Evolutionary conservation across 1,284 basidiomycete species (phyloP), one percentile per base, ranked within the genome.

Genomic region (Ceratobasidium theobromae): DNA sequence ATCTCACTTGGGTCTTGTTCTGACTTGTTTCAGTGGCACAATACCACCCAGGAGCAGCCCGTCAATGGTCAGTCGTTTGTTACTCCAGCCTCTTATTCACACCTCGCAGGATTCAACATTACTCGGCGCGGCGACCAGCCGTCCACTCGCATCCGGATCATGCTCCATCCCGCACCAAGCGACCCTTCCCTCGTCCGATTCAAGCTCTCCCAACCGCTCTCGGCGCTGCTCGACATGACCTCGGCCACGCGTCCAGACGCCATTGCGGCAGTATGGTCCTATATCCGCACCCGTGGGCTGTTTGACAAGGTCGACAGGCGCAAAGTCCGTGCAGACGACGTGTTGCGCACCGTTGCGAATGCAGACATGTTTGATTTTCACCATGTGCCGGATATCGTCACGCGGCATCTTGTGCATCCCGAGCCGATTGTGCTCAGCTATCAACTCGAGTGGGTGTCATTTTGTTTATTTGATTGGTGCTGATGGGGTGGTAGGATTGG

Each of bases 241-340:
- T 92, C 98, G 74, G 94, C 93, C 40, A 94, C 91, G 40, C 84
- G 93, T 25, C 80, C 89, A 11, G 92, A 89, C 11, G 84, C 93
- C 18, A 84, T 98, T 41, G 87, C 91, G 67, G 85, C 91, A 0
- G 76, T 98, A 9, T 98, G 95, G 95, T 91, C 89, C 72, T 95
- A 97, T 72, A 90, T 98, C 77, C 96, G 96, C 76, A 79, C 88
- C 18, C 82, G 91, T 69, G 86, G 87, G 23, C 80, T 98, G 18
- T 92, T 97, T 76, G 94, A 98, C 76, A 95, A 95, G 74, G 86
- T 87, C 0, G 94, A 98, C 76, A 83, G 89, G 65, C 85, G 89
- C 51, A 78, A 88, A 60, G 85, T 98, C 68, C 85, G 86, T 45
- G 83, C 88, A 1, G 90, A 98, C 69, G 88, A 87, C 3, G 83